Conservation (phyloP, 2,329 filamentous ascomycete species). For the Scedosporium boydii region DNA sequence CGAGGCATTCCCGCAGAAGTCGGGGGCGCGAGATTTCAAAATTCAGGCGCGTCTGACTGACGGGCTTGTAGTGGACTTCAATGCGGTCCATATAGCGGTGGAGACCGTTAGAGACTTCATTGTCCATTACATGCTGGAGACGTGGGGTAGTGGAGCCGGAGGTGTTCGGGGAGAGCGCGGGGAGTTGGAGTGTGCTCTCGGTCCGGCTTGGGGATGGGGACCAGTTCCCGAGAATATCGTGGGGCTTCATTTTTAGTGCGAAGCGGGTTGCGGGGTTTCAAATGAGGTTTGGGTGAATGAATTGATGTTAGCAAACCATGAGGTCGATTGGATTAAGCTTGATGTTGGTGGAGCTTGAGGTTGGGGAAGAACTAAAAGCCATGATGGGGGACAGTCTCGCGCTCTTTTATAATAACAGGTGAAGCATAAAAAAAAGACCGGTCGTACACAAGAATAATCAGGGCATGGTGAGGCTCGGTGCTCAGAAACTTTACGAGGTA, state of each 20-base stretch:
- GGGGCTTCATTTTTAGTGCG: background rate
- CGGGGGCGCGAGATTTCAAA: constrained; percentile 43
- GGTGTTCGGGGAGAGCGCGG: background rate
- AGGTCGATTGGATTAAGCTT: no score
- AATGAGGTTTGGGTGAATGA: no score
- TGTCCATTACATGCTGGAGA: background rate
- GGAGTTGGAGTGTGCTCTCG: background rate
- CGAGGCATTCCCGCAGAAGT: constrained; percentile 44
- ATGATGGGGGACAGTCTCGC: no score
- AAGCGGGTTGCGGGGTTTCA: background rate
- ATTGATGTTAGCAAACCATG: no score
- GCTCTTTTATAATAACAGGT: no score
- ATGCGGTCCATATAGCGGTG: constrained; percentile 2
- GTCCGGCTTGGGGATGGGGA: background rate
- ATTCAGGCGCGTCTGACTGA: constrained; percentile 43
- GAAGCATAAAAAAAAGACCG: no score
- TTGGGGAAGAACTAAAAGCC: no score
- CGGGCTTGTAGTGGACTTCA: constrained; percentile 18
- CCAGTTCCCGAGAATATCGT: background rate
- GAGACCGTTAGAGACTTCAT: background rate
- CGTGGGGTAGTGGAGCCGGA: background rate
- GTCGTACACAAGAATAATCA: no score
- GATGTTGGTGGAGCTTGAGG: no score
- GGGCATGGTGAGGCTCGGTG: no score
- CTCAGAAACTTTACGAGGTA: no score